Percentiles rank a stretch among this genome's conserved stretches.
These are phyloP conservation scores for Mycena haematopus DNA, from an alignment of 768 basidiomycete species.

Conservation along the genomic window DNA sequence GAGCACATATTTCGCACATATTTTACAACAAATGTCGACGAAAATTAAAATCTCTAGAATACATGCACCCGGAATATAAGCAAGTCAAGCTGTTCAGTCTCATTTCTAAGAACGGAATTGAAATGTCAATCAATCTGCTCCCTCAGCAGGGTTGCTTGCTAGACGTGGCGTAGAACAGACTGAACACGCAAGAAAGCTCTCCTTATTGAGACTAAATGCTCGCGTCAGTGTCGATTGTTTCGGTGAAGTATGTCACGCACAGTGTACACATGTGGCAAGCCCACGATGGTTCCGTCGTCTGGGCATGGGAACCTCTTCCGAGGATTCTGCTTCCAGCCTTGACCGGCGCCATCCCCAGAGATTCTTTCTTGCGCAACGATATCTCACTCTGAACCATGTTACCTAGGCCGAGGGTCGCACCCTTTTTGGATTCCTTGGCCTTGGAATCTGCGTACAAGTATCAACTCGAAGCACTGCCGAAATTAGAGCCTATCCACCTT, in stretches of 20 bases:
- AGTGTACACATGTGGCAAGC: slow-evolving; percentile 67
- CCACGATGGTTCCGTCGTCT: slow-evolving; percentile 43
- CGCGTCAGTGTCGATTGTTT: slow-evolving; percentile 18
- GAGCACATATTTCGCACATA: too few relatives aligned
- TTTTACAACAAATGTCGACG: too few relatives aligned
- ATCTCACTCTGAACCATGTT: slow-evolving; percentile 53
- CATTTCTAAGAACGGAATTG: neutral
- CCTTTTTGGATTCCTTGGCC: neutral
- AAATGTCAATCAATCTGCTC: too few relatives aligned
- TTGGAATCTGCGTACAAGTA: slow-evolving; percentile 1
- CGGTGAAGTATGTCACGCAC: slow-evolving; percentile 49
- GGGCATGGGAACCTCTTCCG: slow-evolving; percentile 18
- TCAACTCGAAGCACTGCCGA: neutral
- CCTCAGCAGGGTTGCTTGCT: slow-evolving; percentile 1
- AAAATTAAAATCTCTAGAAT: too few relatives aligned
- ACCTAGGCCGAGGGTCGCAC: slow-evolving; percentile 34
- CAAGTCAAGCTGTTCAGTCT: too few relatives aligned
- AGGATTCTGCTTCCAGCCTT: slow-evolving; percentile 37
- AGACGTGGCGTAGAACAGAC: slow-evolving; percentile 60
- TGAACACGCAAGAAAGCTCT: slow-evolving; percentile 63
- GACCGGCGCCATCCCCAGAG: slow-evolving; percentile 47
- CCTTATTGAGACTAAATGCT: slow-evolving; percentile 53
- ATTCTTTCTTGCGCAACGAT: slow-evolving; percentile 50
- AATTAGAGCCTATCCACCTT: neutral
- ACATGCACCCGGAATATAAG: too few relatives aligned